phyloP scores from a whole-genome alignment of 768 basidiomycete species.

The Collybia mongolica region DNA sequence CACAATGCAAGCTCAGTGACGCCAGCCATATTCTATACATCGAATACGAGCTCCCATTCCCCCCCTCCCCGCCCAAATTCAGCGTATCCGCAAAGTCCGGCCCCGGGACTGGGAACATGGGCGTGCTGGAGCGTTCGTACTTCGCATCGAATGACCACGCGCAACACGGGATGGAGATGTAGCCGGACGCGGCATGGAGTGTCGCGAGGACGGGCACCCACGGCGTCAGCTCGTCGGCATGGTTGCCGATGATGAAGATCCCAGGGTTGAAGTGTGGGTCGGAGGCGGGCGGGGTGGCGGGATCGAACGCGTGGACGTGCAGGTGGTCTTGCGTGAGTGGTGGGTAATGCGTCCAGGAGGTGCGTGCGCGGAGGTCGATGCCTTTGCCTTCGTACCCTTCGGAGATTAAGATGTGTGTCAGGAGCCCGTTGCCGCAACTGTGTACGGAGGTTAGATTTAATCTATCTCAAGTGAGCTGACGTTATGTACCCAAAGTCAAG shows the following conservation, averaged over 20 bases:
- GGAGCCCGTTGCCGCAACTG: conserved; percentile 90
- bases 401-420: conserved; percentile 80
- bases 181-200: conserved; percentile 57
- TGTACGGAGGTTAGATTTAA: not conserved
- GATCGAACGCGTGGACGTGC: conserved; percentile 71
- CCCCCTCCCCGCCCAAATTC: conserved; percentile 63
- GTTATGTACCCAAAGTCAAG: conserved; percentile 77
- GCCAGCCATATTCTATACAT: conserved; percentile 89
- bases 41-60: conserved; percentile 68
- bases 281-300: conserved; percentile 28
- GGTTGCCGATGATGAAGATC: conserved; percentile 88
- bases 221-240: conserved; percentile 94
- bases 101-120: conserved; percentile 25
- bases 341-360: conserved; percentile 84
- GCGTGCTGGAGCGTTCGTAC: conserved; percentile 50
- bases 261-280: conserved; percentile 35
- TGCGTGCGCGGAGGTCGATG: conserved; percentile 81
- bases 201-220: conserved; percentile 88
- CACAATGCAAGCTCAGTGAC: conserved; percentile 64
- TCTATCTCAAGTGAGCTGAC: not conserved
- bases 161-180: conserved; percentile 89
- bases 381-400: conserved; percentile 88
- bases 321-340: conserved; percentile 56
- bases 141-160: conserved; percentile 75
- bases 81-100: conserved; percentile 34